Conservation (phyloP, 306 rosid species). For the Dalbergia oliveri region DNA sequence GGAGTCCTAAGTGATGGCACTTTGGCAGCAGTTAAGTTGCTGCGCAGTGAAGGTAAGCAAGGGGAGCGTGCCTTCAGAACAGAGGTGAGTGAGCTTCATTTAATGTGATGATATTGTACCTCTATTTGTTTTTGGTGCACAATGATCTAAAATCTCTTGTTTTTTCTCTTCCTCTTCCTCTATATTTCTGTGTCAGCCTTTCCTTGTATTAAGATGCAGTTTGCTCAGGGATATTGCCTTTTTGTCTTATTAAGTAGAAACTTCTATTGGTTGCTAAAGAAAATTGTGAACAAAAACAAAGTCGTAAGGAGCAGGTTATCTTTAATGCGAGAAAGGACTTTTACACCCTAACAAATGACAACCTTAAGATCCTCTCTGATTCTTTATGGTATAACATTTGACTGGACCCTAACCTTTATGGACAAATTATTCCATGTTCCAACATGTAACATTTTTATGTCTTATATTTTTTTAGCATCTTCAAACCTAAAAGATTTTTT, state of each 20-base stretch:
- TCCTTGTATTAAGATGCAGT: conserved; percentile 36
- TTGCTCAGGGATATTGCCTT: conserved; percentile 40
- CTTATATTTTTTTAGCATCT: conserved; percentile 7
- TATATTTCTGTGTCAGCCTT: conserved; percentile 31
- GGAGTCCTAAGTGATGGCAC: conserved; percentile 88
- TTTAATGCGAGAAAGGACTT: conserved; percentile 36
- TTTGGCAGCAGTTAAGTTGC: conserved; percentile 78
- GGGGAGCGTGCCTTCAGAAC: conserved; percentile 96
- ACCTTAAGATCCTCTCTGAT: conserved; percentile 29
- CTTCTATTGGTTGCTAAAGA: conserved; percentile 41
- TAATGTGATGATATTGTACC: conserved; percentile 30
- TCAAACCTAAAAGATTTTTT: background rate
- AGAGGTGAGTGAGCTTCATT: conserved; percentile 76
- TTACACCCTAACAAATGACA: conserved; percentile 37
- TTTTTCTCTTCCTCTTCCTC: conserved; percentile 42
- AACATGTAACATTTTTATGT: background rate
- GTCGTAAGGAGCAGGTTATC: conserved; percentile 10
- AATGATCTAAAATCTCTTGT: conserved; percentile 45
- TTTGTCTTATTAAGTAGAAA: conserved; percentile 54
- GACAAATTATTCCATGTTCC: conserved; percentile 1
- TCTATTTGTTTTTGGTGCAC: conserved; percentile 24
- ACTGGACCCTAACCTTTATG: background rate
- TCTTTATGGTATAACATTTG: conserved; percentile 36
- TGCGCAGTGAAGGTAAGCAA: conserved; percentile 76
- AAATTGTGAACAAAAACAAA: conserved; percentile 29